Evolutionary conservation across 2,329 filamentous ascomycete genomes (phyloP), one percentile per base, ranked within the genome.

Genomic region (Harringtonia aguacate): DNA sequence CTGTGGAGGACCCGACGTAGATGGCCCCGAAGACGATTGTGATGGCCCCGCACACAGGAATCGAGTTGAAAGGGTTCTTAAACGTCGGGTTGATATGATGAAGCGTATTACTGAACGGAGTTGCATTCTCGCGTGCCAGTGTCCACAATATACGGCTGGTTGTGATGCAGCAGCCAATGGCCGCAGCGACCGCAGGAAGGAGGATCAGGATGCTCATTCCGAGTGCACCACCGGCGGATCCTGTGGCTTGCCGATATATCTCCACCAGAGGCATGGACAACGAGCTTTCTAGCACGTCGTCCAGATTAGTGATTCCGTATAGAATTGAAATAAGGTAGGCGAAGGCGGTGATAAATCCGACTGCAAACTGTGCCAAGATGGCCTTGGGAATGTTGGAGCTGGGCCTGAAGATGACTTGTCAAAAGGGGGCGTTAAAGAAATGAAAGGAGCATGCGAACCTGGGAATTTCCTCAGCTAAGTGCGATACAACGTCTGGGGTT

Each of bases 101-200:
- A 46, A 79, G 70, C 57, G 72, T 63, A 8, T 55, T 47, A 3
- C 68, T 65, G 55, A 77, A 74, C 0, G 77, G 77, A 4, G 76
- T 75, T 2, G 76, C 76, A 31, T 72, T 70, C 53, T 81, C 77
- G 28, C 77, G 70, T 35, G 75, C 72, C n/a, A 75, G 58, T 1
- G 68, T 64, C 71, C 71, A 75, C 56, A 67, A 70, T 27, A 33
- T 29, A 28, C 38, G 38, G 28, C 38, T 40, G 17, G 38, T n/a
- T 12, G 30, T 33, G 12, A 40, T 13, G 8, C 28, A 31, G 18
- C 21, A 29, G 18, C 38, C 38, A 3, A 40, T 24, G 27, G 17
- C 15, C 9, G 27, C 27, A 13, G 18, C 38, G 18, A 40, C 12
- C 13, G 27, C 27, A 4, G 38, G 38, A 4, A 40, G 38, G 12